phyloP scores from a whole-genome alignment of 192 early-diverging fungal genomes.

The Rhizoclosmatium globosum region DNA sequence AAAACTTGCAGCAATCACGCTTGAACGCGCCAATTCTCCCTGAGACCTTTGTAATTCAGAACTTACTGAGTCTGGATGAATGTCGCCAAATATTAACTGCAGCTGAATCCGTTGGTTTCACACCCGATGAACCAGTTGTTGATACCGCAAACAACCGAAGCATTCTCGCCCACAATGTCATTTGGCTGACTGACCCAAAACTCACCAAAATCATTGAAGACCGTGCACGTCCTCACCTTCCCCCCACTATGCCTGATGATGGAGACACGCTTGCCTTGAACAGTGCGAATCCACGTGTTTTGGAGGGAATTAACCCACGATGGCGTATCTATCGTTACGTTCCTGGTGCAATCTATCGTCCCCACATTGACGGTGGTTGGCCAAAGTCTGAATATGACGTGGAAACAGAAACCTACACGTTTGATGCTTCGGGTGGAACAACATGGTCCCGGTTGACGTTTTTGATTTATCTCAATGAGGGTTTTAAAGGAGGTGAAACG shows the following conservation, averaged over 20 bases:
- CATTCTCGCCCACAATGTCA: conserved; percentile 70
- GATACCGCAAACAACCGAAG: conserved; percentile 63
- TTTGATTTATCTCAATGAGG: conserved; percentile 59
- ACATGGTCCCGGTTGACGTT: conserved; percentile 55
- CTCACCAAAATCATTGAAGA: conserved; percentile 60
- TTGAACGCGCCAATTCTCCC: conserved; percentile 62
- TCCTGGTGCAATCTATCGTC: conserved; percentile 70
- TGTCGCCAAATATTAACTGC: conserved; percentile 65
- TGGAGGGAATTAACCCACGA: conserved; percentile 67
- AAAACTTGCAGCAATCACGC: conserved; percentile 45
- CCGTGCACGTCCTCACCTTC: conserved; percentile 57
- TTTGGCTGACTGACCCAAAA: conserved; percentile 72
- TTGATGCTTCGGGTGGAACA: conserved; percentile 58
- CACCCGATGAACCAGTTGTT: conserved; percentile 64
- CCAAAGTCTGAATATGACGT: conserved; percentile 42
- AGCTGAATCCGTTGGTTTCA: conserved; percentile 68
- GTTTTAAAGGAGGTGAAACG: conserved; percentile 56
- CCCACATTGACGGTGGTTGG: conserved; percentile 77
- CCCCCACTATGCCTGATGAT: conserved; percentile 50
- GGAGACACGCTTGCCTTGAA: conserved; percentile 32
- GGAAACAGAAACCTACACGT: conserved; percentile 63
- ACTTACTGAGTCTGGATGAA: conserved; percentile 62
- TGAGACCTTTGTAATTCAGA: conserved; percentile 62
- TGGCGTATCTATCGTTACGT: conserved; percentile 73
- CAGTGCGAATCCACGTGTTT: background rate